Evolutionary conservation across 2,329 filamentous ascomycete genomes (phyloP).

Genomic region (Colletotrichum acutatum): DNA sequence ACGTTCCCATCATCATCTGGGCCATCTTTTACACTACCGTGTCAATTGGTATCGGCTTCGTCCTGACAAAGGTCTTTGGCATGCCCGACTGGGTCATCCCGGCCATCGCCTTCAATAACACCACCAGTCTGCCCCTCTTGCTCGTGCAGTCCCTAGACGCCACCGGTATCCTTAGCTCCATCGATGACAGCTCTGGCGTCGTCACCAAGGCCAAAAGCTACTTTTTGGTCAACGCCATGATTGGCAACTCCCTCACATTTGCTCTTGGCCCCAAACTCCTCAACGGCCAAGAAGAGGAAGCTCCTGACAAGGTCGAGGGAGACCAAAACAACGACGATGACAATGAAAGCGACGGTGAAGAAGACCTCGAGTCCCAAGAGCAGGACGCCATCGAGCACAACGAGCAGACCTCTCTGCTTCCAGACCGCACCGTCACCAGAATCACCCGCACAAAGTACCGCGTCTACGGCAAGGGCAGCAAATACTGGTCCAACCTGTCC

Average conservation of each 20-base stretch:
- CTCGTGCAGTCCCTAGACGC: slow-evolving; percentile 54
- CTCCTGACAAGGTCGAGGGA: slow-evolving; percentile 1
- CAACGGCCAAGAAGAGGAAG: slow-evolving; percentile 34
- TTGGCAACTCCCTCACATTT: slow-evolving; percentile 73
- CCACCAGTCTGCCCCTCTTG: slow-evolving; percentile 57
- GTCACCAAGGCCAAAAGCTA: slow-evolving; percentile 72
- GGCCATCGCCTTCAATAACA: slow-evolving; percentile 61
- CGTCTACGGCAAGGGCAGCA: slow-evolving; percentile 10
- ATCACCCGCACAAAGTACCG: slow-evolving; percentile 19
- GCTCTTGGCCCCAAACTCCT: slow-evolving; percentile 62
- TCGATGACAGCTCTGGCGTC: slow-evolving; percentile 57
- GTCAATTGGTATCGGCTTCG: slow-evolving; percentile 53
- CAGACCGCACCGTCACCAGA: slow-evolving; percentile 45
- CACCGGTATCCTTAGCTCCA: slow-evolving; percentile 65
- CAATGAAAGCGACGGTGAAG: background rate
- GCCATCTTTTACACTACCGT: slow-evolving; percentile 44
- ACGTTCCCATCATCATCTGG: slow-evolving; percentile 54
- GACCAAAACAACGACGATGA: background rate
- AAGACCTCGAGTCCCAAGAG: slow-evolving; percentile 25
- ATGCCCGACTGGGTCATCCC: slow-evolving; percentile 59
- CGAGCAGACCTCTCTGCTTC: slow-evolving; percentile 28
- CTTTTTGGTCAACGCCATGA: slow-evolving; percentile 73
- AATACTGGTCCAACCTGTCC: slow-evolving; percentile 22
- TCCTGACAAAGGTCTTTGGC: slow-evolving; percentile 48
- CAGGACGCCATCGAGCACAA: slow-evolving; percentile 22